Percentiles rank a stretch among this genome's conserved stretches.
Conservation (phyloP, 164 flowering plant species). For the Houttuynia cordata region DNA sequence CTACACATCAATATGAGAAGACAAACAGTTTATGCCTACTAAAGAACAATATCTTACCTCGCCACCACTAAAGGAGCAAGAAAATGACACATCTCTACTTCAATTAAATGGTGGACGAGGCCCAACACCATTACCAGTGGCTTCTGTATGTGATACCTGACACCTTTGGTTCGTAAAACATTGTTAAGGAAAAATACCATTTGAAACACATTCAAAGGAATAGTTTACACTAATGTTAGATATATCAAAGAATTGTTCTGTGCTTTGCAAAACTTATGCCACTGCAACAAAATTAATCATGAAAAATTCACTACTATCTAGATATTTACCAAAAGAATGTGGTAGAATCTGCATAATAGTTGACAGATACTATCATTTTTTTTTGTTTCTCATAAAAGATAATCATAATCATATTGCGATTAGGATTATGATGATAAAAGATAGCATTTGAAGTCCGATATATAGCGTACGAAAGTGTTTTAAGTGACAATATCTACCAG, state of each 20-base stretch:
- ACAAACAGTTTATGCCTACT: not conserved
- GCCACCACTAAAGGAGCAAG: conserved; percentile 12
- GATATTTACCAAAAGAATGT: not conserved
- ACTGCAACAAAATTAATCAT: conserved; percentile 33
- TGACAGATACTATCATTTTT: not conserved
- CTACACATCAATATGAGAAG: too few relatives aligned
- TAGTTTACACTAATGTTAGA: conserved; percentile 22
- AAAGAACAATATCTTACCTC: conserved; percentile 25
- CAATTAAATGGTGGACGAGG: conserved; percentile 4
- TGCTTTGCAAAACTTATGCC: conserved; percentile 51
- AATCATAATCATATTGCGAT: too few relatives aligned
- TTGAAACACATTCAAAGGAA: conserved; percentile 17
- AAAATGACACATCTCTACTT: conserved; percentile 10
- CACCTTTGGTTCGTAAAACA: conserved; percentile 6
- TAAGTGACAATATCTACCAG: not conserved
- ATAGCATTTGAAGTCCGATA: not conserved
- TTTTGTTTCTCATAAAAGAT: too few relatives aligned
- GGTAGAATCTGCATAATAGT: not conserved
- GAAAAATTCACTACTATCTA: too few relatives aligned
- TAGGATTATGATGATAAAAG: too few relatives aligned
- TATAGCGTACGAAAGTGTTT: too few relatives aligned
- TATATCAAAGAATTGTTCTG: conserved; percentile 32
- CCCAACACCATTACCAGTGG: conserved; percentile 17
- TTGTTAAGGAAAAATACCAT: not conserved
- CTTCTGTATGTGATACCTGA: conserved; percentile 47